Conservation (phyloP, 1,284 basidiomycete species). For the Cerioporus squamosus region DNA sequence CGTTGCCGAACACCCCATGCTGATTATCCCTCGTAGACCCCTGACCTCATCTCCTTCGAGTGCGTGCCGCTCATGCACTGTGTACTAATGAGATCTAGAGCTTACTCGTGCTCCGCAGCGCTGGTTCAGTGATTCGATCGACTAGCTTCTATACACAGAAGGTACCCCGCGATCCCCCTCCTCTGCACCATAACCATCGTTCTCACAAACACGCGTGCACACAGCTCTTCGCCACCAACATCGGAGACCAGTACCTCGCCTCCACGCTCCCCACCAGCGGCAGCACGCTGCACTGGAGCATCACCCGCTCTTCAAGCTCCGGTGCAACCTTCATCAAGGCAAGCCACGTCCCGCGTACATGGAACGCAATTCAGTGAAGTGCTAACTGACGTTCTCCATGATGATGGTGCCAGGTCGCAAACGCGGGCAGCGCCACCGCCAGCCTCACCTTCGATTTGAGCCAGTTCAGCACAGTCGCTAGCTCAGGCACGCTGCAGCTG, state of each 20-base stretch:
- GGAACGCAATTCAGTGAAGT: neutral
- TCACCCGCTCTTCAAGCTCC: conserved; percentile 50
- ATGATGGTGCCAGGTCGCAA: conserved; percentile 51
- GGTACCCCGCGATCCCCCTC: conserved; percentile 34
- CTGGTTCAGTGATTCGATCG: conserved; percentile 56
- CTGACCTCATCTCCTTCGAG: conserved; percentile 71
- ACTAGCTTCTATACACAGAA: conserved; percentile 73
- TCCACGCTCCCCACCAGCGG: conserved; percentile 56
- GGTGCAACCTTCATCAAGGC: conserved; percentile 62
- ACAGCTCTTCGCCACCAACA: conserved; percentile 65
- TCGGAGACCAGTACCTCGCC: conserved; percentile 65
- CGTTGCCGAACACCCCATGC: neutral
- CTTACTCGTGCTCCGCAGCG: conserved; percentile 38
- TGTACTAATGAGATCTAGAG: neutral
- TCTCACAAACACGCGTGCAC: neutral
- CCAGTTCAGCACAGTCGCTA: conserved; percentile 54
- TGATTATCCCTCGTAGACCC: conserved; percentile 44
- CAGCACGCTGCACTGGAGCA: conserved; percentile 65
- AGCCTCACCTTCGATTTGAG: conserved; percentile 52
- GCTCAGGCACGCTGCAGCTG: conserved; percentile 47
- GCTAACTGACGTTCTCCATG: neutral
- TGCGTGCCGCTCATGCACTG: conserved; percentile 35
- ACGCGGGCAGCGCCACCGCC: conserved; percentile 46
- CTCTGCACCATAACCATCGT: neutral
- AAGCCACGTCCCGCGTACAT: conserved; percentile 1